Evolutionary conservation across 768 basidiomycete species (phyloP), one percentile per base, ranked within the genome.

Genomic region (Boletus rubroflammeus): DNA sequence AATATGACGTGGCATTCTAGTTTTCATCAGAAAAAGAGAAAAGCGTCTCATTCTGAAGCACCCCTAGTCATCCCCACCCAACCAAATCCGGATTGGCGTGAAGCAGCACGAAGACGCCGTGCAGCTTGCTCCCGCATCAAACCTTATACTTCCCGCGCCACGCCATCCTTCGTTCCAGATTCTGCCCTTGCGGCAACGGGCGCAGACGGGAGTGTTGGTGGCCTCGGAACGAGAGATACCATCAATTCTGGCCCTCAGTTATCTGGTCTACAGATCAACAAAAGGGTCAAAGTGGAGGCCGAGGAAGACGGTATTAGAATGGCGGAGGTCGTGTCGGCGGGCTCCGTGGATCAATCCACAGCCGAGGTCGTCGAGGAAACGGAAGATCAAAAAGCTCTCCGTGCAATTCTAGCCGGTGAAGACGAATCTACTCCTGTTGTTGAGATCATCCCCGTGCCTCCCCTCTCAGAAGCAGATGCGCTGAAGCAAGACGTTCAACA

Each of bases 61-160:
- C 90, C 90, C 0, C 79, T 97, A 9, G 84, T 97, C 35, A 98
- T 99, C 42, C 86, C 95, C 15, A 77, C 92, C 1, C 76, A 91
- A 42, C 76, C 92, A 62, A 96, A 98, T 64, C 81, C 84, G 26
- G 95, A 99, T 67, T 99, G 96, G 96, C 77, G 92, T 39, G 88
- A 84, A 48, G 72, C 83, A 8, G 90, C 90, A 15, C 78, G 87
- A 39, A 85, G 82, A 66, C 77, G 88, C 8, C 70, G 69, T 3
- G 56, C 68, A 15, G 60, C 51, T 38, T 67, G 58, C 19, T 29
- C 62, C 11, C 59, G 67, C 0, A 14, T 50, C 23, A 60, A 58
- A 5, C 38, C 60, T 9, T 25, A 47, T 6, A 11, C 50, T 38
- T 42, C 58, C 5, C 67, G 56, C 25, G 35, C 52, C 17, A 34